phyloP scores from a whole-genome alignment of 2,329 filamentous ascomycete genomes.

The Coniochaeta sp. region DNA sequence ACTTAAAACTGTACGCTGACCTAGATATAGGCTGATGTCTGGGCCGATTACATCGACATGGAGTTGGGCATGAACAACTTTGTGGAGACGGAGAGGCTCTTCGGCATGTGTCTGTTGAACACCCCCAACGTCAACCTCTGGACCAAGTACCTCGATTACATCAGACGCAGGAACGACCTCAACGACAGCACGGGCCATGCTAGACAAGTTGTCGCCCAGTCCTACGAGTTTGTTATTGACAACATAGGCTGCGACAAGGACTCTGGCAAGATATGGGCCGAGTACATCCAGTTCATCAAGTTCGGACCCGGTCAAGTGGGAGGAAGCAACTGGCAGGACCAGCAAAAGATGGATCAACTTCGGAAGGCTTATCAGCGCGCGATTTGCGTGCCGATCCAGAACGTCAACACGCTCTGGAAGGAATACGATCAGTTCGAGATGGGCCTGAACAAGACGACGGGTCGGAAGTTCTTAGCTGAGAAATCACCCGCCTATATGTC shows the following conservation, averaged over 20 bases:
- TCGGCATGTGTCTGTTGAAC: constrained; percentile 69
- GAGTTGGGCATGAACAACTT: constrained; percentile 84
- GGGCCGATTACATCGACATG: constrained; percentile 83
- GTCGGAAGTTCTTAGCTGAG: constrained; percentile 90
- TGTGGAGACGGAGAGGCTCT: constrained; percentile 71
- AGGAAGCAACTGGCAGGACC: constrained; percentile 87
- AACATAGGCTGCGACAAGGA: constrained; percentile 89
- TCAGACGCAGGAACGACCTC: constrained; percentile 83
- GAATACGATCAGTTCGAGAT: constrained; percentile 97
- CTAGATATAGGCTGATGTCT: constrained; percentile 71
- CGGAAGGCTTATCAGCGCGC: constrained; percentile 90
- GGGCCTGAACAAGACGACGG: constrained; percentile 85
- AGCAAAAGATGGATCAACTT: constrained; percentile 93
- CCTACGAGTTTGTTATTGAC: constrained; percentile 87
- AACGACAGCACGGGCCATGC: constrained; percentile 72
- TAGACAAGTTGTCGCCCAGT: constrained; percentile 71
- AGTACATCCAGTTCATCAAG: constrained; percentile 91
- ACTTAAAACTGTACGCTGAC: constrained; percentile 22
- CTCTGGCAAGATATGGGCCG: constrained; percentile 82
- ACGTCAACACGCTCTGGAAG: constrained; percentile 83
- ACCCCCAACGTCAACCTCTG: constrained; percentile 82
- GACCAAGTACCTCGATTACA: constrained; percentile 91
- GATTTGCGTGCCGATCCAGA: constrained; percentile 77
- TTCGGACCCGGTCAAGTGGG: constrained; percentile 79
- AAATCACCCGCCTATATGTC: constrained; percentile 93